Evolutionary conservation across 73 alveolate species (phyloP).

Genomic region (Tetrahymena thermophila): DNA sequence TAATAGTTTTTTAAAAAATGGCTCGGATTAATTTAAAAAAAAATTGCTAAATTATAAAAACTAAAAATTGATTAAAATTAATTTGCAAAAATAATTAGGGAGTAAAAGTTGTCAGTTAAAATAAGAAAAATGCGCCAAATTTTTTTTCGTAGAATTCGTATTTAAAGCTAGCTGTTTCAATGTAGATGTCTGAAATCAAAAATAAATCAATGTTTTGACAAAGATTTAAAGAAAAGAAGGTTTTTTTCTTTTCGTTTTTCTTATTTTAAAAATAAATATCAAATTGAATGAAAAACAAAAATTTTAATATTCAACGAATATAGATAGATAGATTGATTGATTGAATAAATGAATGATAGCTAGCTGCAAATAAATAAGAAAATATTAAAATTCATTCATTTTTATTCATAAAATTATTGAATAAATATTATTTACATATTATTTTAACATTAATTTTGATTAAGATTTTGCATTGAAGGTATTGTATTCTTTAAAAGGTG

Average conservation of each 20-base stretch:
- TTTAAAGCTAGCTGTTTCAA: neutral
- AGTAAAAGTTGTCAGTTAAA: neutral
- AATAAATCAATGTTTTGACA: neutral
- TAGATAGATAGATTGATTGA: neutral
- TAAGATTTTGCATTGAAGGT: neutral
- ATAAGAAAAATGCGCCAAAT: neutral
- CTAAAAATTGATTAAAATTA: neutral
- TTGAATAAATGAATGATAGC: neutral
- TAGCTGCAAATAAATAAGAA: neutral
- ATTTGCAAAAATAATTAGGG: neutral
- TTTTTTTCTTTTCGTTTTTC: neutral
- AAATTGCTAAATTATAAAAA: neutral
- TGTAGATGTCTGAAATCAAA: neutral
- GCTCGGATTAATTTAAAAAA: neutral
- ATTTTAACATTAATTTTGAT: neutral
- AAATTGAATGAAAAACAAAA: neutral
- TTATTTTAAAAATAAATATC: neutral
- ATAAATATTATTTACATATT: neutral
- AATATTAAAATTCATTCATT: neutral
- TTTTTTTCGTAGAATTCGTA: neutral
- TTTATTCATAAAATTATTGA: neutral
- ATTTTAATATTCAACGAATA: neutral
- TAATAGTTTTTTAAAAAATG: neutral
- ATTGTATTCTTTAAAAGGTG: neutral
- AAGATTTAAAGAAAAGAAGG: neutral